Base-by-base conservation (phyloP, 1,284 basidiomycete species). In the Sphaerobolus stellatus region DNA sequence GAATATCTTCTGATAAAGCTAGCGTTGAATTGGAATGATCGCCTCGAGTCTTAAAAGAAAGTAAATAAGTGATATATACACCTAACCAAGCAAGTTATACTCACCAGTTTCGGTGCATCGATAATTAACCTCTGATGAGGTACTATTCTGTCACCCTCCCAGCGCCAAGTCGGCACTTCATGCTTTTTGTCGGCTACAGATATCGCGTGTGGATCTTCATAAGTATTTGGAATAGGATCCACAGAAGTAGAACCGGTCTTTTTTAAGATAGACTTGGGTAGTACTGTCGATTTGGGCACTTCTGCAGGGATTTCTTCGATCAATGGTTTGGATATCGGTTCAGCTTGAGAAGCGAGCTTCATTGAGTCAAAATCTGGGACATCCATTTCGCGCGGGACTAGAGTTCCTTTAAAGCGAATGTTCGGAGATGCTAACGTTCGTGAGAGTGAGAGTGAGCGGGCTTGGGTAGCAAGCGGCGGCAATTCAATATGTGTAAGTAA, bases 351-450 rank as follows among this genome's bases (percentile, higher is more conserved):
- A 7, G 20, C 25, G 16, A 27, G 8, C 41, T 20, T 43, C 13
- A 11, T 14, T 14, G 41, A 43, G 22, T 11, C 11, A 27, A 14
- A 29, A 4, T n/a, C 8, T 11, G 14, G 45, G 5, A 5, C 5
- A 3, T 27, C 20, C 2, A 82, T 80, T 13, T 75, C 76, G 36
- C 86, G 81, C n/a, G 81, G 75, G 18, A 65, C 60, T 3, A 83
- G 76, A 61, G 75, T 80, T 20, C 87, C 87, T 66, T 90, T 90
- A 46, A 81, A 81, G 6, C 75, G 67, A 56, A 90, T 88, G 67
- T 89, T 90, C 5, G 87, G 87, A 0, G 78, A 83, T 25, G 76
- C 77, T 56, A 89, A 80, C 49, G 80, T 74, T 20, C 86, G 80
- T 3, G 86, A 87, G 44, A 90, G 77, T 1, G 71, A 59, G 18